phyloP scores from a whole-genome alignment of 2,329 filamentous ascomycete genomes.

The Fusarium compactum region DNA sequence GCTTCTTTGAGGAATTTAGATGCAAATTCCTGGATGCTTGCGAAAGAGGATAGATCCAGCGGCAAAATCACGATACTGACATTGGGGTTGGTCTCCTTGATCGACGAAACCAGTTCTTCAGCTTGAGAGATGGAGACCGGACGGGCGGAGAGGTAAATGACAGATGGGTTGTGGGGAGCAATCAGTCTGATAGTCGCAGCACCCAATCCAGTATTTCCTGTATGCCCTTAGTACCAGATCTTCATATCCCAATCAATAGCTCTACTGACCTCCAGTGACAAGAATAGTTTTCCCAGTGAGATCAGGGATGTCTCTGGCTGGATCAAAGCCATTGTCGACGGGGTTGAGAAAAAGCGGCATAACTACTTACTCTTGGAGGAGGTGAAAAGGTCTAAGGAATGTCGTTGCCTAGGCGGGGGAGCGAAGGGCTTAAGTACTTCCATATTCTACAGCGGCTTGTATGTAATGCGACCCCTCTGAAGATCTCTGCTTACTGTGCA shows the following conservation, averaged over 20 bases:
- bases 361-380: not conserved
- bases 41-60: not conserved
- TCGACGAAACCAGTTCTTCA: not conserved
- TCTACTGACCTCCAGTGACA: not conserved
- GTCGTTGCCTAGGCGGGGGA: not conserved
- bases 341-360: not conserved
- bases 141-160: not conserved
- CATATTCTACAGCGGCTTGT: not conserved
- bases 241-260: not conserved
- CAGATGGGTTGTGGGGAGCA: not conserved
- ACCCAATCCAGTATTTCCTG: not conserved
- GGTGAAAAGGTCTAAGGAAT: not conserved
- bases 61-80: not conserved
- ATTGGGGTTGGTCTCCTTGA: not conserved
- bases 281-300: not conserved
- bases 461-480: not conserved
- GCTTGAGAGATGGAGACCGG: not conserved
- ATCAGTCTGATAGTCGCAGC: not conserved
- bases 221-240: not conserved
- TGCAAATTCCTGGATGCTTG: not conserved
- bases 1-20: not conserved
- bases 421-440: not conserved
- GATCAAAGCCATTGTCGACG: not conserved
- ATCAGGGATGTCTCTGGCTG: not conserved
- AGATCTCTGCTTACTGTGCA: not conserved